Conservation (phyloP, 2,329 filamentous ascomycete species). For the Scedosporium boydii region DNA sequence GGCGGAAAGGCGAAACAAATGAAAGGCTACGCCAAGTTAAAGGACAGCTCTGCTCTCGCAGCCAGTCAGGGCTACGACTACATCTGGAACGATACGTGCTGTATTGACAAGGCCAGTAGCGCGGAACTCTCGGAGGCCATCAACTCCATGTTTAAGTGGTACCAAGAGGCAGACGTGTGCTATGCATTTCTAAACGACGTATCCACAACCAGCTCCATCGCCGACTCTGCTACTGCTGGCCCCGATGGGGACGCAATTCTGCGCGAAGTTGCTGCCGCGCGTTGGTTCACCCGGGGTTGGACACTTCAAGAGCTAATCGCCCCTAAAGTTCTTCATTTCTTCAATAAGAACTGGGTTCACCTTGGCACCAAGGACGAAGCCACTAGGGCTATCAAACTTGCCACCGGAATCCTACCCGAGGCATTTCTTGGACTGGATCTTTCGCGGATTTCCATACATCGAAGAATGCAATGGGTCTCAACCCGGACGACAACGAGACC, state of each 20-base stretch:
- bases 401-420: slow-evolving; percentile 14
- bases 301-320: slow-evolving; percentile 60
- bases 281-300: slow-evolving; percentile 22
- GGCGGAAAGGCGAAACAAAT: slow-evolving; percentile 17
- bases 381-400: not conserved
- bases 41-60: not conserved
- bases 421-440: not conserved
- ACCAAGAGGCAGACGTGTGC: slow-evolving; percentile 13
- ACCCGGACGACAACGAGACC: slow-evolving; percentile 11
- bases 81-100: slow-evolving; percentile 20
- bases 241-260: slow-evolving; percentile 17
- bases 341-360: slow-evolving; percentile 15
- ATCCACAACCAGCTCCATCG: slow-evolving; percentile 8
- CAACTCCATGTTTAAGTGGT: slow-evolving; percentile 14
- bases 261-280: slow-evolving; percentile 17
- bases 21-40: slow-evolving; percentile 11
- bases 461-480: slow-evolving; percentile 16
- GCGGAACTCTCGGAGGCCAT: slow-evolving; percentile 16
- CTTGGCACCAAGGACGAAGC: slow-evolving; percentile 11
- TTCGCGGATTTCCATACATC: slow-evolving; percentile 8
- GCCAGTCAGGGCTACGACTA: slow-evolving; percentile 5
- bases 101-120: slow-evolving; percentile 18
- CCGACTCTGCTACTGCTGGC: not conserved
- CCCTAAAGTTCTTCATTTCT: slow-evolving; percentile 18
- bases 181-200: slow-evolving; percentile 17